These are phyloP conservation scores for Phoma sp. DNA, from an alignment of 2,329 filamentous ascomycete species.

Conservation along the genomic window DNA sequence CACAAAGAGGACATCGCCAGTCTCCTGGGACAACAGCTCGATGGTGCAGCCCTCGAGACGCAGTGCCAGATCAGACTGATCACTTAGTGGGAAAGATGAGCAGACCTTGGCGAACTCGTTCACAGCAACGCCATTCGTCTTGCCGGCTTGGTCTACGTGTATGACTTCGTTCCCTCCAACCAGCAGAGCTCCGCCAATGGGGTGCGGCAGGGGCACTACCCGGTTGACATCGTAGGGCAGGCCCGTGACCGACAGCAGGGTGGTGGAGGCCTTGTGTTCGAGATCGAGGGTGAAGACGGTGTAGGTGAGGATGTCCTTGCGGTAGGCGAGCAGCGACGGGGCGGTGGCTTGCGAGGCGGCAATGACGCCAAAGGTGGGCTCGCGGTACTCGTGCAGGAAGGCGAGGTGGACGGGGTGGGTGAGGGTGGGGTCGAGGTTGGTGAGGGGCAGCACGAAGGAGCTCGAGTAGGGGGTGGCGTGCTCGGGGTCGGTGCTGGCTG, in stretches of 20 bases:
- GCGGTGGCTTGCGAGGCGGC: conserved; percentile 78
- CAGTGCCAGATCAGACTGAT: conserved; percentile 82
- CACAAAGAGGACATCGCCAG: conserved; percentile 84
- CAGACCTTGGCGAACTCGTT: conserved; percentile 86
- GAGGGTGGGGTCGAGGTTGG: conserved; percentile 84
- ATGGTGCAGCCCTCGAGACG: conserved; percentile 82
- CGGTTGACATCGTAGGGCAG: conserved; percentile 87
- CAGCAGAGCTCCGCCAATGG: conserved; percentile 87
- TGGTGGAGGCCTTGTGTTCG: conserved; percentile 90
- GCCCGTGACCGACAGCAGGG: conserved; percentile 83
- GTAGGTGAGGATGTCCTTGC: conserved; percentile 86
- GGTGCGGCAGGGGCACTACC: conserved; percentile 81
- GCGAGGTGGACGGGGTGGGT: conserved; percentile 89
- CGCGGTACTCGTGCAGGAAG: conserved; percentile 95
- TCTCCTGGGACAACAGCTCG: conserved; percentile 77
- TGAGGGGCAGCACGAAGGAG: conserved; percentile 92
- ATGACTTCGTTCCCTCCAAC: conserved; percentile 90
- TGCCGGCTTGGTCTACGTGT: conserved; percentile 94
- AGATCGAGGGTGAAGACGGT: conserved; percentile 95
- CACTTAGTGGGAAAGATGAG: conserved; percentile 83
- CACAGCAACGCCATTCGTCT: conserved; percentile 88
- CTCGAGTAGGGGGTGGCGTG: conserved; percentile 77
- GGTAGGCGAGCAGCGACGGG: conserved; percentile 73
- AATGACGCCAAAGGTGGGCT: conserved; percentile 95
- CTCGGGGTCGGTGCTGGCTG: conserved; percentile 45